Conservation (phyloP, 2,329 filamentous ascomycete species). For the Aspergillus awamori region DNA sequence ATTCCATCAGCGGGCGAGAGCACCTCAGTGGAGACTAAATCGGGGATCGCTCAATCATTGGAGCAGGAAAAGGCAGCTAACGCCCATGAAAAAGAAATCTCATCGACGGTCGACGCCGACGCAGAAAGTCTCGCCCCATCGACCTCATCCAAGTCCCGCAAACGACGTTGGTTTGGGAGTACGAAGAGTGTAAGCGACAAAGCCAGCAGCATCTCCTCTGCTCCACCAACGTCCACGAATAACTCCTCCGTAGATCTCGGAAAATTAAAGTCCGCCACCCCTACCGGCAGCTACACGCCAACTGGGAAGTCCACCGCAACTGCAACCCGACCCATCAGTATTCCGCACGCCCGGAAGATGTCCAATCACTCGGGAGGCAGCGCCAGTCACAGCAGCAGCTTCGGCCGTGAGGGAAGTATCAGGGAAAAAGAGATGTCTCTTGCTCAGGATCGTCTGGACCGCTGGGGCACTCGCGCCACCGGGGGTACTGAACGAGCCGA, state of each 20-base stretch:
- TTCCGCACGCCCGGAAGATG: constrained; percentile 31
- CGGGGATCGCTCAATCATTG: constrained; percentile 34
- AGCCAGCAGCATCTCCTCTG: constrained; percentile 25
- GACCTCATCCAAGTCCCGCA: constrained; percentile 33
- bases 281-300: constrained; percentile 15
- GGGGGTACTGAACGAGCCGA: constrained; percentile 54
- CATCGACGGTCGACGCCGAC: constrained; percentile 27
- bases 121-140: constrained; percentile 32
- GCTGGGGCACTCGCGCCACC: constrained; percentile 57
- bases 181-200: constrained; percentile 36
- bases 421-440: constrained; percentile 43
- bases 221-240: constrained; percentile 23
- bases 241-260: constrained; percentile 26
- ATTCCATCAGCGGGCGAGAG: constrained; percentile 52
- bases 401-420: constrained; percentile 32
- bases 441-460: constrained; percentile 53
- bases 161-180: constrained; percentile 44
- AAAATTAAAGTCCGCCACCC: constrained; percentile 28
- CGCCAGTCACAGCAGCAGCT: constrained; percentile 22
- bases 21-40: constrained; percentile 46
- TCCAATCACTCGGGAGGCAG: constrained; percentile 28
- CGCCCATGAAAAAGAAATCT: constrained; percentile 16
- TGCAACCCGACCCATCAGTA: constrained; percentile 36
- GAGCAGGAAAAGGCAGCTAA: constrained; percentile 26
- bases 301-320: constrained; percentile 15